Percentiles rank a stretch among this genome's conserved stretches.
These are phyloP conservation scores for Quercus alba DNA, from an alignment of 306 rosid species.

Conservation along the genomic window DNA sequence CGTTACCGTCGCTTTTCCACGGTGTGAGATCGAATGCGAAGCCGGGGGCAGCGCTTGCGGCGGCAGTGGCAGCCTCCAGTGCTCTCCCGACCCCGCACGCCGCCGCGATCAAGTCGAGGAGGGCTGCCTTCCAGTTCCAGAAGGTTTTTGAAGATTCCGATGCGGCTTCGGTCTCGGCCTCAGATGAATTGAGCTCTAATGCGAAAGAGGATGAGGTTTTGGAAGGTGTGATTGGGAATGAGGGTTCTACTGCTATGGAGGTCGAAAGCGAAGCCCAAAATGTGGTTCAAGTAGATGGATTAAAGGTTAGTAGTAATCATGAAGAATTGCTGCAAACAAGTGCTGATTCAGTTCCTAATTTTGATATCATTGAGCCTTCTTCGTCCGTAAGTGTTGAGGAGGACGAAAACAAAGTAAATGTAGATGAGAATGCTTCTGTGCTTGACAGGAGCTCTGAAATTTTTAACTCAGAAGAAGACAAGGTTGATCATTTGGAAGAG, in stretches of 20 bases:
- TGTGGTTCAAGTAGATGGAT: slow-evolving; percentile 24
- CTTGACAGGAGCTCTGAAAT: slow-evolving; percentile 19
- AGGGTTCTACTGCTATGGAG: slow-evolving; percentile 8
- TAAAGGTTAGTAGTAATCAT: slow-evolving; percentile 15
- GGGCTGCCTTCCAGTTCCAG: slow-evolving; percentile 37
- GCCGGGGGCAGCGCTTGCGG: slow-evolving; percentile 95
- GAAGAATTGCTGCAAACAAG: slow-evolving; percentile 16
- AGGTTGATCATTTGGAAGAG: slow-evolving; percentile 21
- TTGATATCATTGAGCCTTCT: slow-evolving; percentile 7
- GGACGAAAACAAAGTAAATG: background rate
- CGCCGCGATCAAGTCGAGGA: slow-evolving; percentile 77
- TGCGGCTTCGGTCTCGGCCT: background rate
- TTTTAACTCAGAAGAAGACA: slow-evolving; percentile 17
- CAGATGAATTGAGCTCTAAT: slow-evolving; percentile 28
- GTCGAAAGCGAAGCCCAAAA: slow-evolving; percentile 26
- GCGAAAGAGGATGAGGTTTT: slow-evolving; percentile 19
- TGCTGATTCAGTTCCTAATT: background rate
- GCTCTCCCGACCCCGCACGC: slow-evolving; percentile 81
- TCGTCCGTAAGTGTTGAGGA: background rate
- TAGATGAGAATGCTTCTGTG: slow-evolving; percentile 22
- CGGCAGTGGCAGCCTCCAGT: slow-evolving; percentile 90
- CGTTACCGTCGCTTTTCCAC: slow-evolving; percentile 59
- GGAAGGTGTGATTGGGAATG: slow-evolving; percentile 20
- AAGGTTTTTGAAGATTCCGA: slow-evolving; percentile 1
- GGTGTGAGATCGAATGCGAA: slow-evolving; percentile 73